phyloP scores from a whole-genome alignment of 2,329 filamentous ascomycete genomes.

The Cladosporium phlei region DNA sequence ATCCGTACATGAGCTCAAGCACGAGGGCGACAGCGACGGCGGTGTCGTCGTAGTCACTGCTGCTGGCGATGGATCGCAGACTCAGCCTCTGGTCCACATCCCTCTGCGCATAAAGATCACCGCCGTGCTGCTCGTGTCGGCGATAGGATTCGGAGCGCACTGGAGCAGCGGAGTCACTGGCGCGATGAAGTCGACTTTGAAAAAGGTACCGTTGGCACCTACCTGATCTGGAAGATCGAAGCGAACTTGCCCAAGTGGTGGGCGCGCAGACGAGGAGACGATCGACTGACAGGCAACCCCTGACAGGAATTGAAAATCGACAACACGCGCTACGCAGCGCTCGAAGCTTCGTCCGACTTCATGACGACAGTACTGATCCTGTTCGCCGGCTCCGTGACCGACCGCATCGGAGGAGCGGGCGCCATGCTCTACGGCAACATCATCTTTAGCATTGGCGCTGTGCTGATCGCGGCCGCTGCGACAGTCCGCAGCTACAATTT shows the following conservation, averaged over 20 bases:
- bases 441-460: conserved; percentile 55
- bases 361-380: conserved; percentile 56
- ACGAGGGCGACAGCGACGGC: conserved; percentile 5
- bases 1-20: conserved; percentile 1
- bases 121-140: conserved; percentile 48
- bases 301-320: conserved; percentile 49
- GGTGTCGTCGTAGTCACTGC: background rate
- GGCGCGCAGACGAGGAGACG: too few relatives aligned
- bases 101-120: conserved; percentile 34
- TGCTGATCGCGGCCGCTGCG: conserved; percentile 55
- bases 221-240: too few relatives aligned
- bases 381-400: conserved; percentile 52
- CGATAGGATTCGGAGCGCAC: conserved; percentile 56
- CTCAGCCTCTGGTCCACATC: conserved; percentile 12
- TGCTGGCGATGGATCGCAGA: conserved; percentile 1
- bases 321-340: conserved; percentile 55
- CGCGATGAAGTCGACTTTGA: conserved; percentile 58
- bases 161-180: conserved; percentile 59
- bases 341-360: conserved; percentile 59
- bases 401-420: conserved; percentile 55
- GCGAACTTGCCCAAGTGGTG: too few relatives aligned
- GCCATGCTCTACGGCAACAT: conserved; percentile 59
- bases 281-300: too few relatives aligned
- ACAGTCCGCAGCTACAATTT: conserved; percentile 54
- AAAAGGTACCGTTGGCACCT: conserved; percentile 44